Evolutionary conservation across 352 stramenopile genomes (phyloP).

Genomic region (Phytophthora pisi): DNA sequence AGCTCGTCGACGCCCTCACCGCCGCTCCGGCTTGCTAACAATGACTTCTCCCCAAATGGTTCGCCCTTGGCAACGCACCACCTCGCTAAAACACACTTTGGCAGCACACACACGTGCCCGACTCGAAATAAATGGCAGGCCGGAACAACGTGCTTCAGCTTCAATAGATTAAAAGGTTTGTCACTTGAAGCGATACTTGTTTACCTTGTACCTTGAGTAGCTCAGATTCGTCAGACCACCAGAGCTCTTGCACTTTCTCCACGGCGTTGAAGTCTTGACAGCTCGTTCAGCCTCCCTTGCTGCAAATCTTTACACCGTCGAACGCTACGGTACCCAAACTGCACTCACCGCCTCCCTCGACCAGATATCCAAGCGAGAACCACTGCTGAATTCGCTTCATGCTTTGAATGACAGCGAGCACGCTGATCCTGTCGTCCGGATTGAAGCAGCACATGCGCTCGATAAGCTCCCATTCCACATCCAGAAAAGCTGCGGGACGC

Average conservation of each 20-base stretch:
- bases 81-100: not conserved
- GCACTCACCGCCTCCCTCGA: not conserved
- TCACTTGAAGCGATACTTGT: not conserved
- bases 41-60: conserved; percentile 8
- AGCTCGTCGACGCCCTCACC: conserved; percentile 4
- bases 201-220: not conserved
- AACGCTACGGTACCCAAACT: not conserved
- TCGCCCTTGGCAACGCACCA: not conserved
- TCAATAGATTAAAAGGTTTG: conserved; percentile 6
- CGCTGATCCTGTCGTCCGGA: conserved; percentile 1
- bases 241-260: conserved; percentile 6
- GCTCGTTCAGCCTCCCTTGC: conserved; percentile 5
- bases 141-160: conserved; percentile 30
- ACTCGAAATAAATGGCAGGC: conserved; percentile 5
- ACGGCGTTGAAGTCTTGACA: conserved; percentile 2
- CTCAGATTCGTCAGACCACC: not conserved
- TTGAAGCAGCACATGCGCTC: conserved; percentile 20
- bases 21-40: conserved; percentile 23
- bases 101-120: not conserved
- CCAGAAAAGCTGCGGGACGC: conserved; percentile 3
- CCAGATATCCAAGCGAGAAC: not conserved
- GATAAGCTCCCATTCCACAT: conserved; percentile 23
- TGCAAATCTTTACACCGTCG: conserved; percentile 20
- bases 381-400: conserved; percentile 4
- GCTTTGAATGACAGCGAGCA: not conserved